Evolutionary conservation across 2,329 filamentous ascomycete genomes (phyloP).

Genomic region (Cladosporium sp.): DNA sequence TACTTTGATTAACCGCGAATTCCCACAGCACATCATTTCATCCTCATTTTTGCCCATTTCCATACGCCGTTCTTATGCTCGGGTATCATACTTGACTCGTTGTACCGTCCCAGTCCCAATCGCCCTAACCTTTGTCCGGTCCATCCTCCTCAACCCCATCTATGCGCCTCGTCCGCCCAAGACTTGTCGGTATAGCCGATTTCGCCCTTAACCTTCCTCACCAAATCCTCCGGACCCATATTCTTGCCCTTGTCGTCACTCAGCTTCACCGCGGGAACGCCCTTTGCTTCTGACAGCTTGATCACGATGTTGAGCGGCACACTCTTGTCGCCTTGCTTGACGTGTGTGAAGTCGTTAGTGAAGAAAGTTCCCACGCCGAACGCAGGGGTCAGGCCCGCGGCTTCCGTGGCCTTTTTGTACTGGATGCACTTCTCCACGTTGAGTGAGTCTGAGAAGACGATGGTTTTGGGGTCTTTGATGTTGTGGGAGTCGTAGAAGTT

Average conservation of each 20-base stretch:
- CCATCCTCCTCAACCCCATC: slow-evolving; percentile 61
- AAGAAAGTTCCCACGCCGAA: slow-evolving; percentile 96
- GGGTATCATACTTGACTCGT: slow-evolving; percentile 4
- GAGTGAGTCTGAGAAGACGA: slow-evolving; percentile 94
- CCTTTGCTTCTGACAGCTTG: slow-evolving; percentile 82
- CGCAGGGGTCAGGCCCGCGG: slow-evolving; percentile 73
- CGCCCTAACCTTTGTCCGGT: background rate
- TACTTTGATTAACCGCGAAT: too few relatives aligned
- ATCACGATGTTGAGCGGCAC: slow-evolving; percentile 95
- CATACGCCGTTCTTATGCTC: background rate
- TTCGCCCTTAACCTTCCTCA: slow-evolving; percentile 77
- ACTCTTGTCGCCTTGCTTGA: slow-evolving; percentile 73
- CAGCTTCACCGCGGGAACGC: slow-evolving; percentile 84
- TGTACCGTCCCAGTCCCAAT: background rate
- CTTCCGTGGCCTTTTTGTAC: slow-evolving; percentile 81
- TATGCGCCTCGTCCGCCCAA: slow-evolving; percentile 78
- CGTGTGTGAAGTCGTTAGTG: slow-evolving; percentile 82
- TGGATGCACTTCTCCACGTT: slow-evolving; percentile 87
- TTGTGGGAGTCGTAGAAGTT: slow-evolving; percentile 74
- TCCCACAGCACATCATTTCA: too few relatives aligned
- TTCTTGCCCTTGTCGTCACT: slow-evolving; percentile 89
- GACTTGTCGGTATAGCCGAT: slow-evolving; percentile 81
- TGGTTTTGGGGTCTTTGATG: slow-evolving; percentile 75
- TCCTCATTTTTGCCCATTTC: too few relatives aligned
- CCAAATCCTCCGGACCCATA: slow-evolving; percentile 75